Evolutionary conservation across 495 filamentous ascomycete species (phyloP).

Genomic region (Opeltia flavorubescens): DNA sequence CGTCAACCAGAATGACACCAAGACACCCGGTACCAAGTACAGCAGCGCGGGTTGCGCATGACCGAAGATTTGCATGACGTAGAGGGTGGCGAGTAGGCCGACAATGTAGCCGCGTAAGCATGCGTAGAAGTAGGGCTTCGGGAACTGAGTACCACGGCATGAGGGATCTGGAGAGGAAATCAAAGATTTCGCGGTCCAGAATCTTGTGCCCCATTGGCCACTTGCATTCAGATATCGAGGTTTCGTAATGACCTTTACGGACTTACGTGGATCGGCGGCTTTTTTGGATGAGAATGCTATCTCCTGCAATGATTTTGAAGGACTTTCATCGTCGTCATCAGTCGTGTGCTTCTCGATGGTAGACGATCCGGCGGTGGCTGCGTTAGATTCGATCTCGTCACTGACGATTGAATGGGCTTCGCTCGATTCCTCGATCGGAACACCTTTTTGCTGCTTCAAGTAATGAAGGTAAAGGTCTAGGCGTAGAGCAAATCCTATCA

Average conservation of each 20-base stretch:
- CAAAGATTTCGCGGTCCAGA: conserved; percentile 54
- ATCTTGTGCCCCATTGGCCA: conserved; percentile 68
- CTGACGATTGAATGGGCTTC: too few species aligned
- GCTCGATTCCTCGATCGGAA: background rate
- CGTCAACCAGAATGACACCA: conserved; percentile 67
- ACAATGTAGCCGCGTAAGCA: conserved; percentile 61
- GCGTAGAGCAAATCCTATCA: conserved; percentile 74
- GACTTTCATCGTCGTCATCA: conserved; percentile 9
- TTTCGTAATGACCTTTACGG: conserved; percentile 29
- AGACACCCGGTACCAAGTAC: conserved; percentile 81
- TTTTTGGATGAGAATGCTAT: too few species aligned
- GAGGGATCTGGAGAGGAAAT: background rate
- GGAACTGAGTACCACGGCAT: conserved; percentile 34
- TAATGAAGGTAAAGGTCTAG: conserved; percentile 86
- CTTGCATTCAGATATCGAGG: conserved; percentile 45
- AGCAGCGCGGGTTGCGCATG: conserved; percentile 85
- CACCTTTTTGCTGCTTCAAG: conserved; percentile 32
- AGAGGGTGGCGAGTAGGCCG: conserved; percentile 66
- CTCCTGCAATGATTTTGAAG: too few species aligned
- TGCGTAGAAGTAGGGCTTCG: conserved; percentile 80
- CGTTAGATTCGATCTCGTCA: conserved; percentile 7
- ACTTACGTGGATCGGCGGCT: too few species aligned
- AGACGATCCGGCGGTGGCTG: conserved; percentile 2
- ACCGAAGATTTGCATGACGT: conserved; percentile 59
- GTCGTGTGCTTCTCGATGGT: conserved; percentile 23